phyloP scores from a whole-genome alignment of 2,329 filamentous ascomycete genomes.

The Alternaria metachromatica region DNA sequence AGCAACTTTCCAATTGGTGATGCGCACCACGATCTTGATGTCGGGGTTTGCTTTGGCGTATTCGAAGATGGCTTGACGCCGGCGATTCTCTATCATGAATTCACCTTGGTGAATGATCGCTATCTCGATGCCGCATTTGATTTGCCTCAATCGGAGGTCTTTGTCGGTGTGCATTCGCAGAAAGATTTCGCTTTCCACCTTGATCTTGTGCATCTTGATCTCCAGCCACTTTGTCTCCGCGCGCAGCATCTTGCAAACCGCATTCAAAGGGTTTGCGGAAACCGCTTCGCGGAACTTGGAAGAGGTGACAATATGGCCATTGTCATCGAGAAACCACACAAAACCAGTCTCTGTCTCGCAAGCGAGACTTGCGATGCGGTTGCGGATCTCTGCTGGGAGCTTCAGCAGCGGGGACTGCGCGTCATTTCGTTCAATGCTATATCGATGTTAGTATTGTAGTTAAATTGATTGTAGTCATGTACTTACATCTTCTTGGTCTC shows the following conservation, averaged over 20 bases:
- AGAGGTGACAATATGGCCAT: not conserved
- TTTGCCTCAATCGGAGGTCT: not conserved
- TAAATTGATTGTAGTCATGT: not conserved
- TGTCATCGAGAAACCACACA: not conserved
- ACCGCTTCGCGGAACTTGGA: not conserved
- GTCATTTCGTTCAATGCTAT: not conserved
- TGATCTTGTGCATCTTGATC: not conserved
- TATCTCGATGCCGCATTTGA: not conserved
- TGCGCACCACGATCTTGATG: not conserved
- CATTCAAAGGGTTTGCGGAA: not conserved
- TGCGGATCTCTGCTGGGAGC: not conserved
- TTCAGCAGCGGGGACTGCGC: not conserved
- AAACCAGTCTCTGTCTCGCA: not conserved
- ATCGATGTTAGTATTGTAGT: not conserved
- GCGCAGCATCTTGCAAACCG: not conserved
- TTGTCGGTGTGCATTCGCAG: not conserved
- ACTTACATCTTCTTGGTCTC: not conserved
- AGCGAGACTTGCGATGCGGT: not conserved
- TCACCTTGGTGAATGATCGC: not conserved
- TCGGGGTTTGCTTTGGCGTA: not conserved
- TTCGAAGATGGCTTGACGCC: not conserved
- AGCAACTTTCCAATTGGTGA: not conserved
- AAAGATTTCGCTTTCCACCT: not conserved
- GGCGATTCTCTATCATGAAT: not conserved
- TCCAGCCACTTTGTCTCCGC: not conserved